Conservation (phyloP, 768 basidiomycete genomes). For the Hemileccinum rubropunctum region DNA sequence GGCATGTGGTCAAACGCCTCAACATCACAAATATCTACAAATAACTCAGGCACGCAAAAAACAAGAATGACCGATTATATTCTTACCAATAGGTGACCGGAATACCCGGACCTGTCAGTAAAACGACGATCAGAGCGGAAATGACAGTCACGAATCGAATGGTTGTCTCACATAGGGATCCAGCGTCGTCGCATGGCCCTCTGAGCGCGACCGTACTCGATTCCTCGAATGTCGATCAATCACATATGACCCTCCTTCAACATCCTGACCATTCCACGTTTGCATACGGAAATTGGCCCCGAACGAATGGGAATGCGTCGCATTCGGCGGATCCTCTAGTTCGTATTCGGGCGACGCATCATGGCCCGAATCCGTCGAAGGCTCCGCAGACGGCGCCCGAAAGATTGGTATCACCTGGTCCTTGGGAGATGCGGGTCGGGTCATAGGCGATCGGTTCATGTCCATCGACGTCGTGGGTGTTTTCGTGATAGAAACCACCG, state of each 20-base stretch:
- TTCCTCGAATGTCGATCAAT: slow-evolving; percentile 28
- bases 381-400: slow-evolving; percentile 14
- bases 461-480: slow-evolving; percentile 25
- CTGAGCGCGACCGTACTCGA: slow-evolving; percentile 30
- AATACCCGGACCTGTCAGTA: slow-evolving; percentile 26
- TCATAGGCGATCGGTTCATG: slow-evolving; percentile 13
- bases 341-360: slow-evolving; percentile 42
- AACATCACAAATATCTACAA: slow-evolving; percentile 27
- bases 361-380: slow-evolving; percentile 24
- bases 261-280: slow-evolving; percentile 16
- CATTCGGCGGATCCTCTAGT: slow-evolving; percentile 27
- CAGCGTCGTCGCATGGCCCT: slow-evolving; percentile 22
- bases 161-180: slow-evolving; percentile 29
- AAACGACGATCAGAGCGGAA: slow-evolving; percentile 8
- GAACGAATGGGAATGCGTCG: slow-evolving; percentile 11
- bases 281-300: slow-evolving; percentile 27
- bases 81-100: slow-evolving; percentile 32
- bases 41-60: slow-evolving; percentile 1
- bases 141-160: not conserved
- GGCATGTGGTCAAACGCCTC: slow-evolving; percentile 23
- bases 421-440: slow-evolving; percentile 22
- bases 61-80: not conserved
- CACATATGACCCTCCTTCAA: slow-evolving; percentile 22
- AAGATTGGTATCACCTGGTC: slow-evolving; percentile 23
- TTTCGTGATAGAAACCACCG: slow-evolving; percentile 33